These are phyloP conservation scores for Nothophytophthora sp. DNA, from an alignment of 352 stramenopile species.

Conservation along the genomic window DNA sequence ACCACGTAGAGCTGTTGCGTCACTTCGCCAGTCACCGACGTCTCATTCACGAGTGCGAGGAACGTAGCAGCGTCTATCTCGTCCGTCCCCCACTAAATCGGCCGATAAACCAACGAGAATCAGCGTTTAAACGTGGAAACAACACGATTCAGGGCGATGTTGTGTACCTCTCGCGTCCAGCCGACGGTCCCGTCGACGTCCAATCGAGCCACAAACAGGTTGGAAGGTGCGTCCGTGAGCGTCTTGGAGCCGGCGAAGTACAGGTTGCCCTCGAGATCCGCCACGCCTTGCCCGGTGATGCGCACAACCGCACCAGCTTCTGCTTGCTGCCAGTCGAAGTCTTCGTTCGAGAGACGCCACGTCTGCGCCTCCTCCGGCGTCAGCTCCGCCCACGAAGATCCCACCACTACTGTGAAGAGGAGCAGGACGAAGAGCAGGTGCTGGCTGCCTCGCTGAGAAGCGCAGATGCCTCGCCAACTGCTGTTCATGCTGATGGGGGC, in stretches of 20 bases:
- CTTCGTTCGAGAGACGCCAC: constrained; percentile 38
- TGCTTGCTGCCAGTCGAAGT: constrained; percentile 60
- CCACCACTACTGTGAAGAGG: no score
- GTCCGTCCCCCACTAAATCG: constrained; percentile 51
- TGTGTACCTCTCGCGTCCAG: constrained; percentile 60
- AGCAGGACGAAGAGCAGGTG: no score
- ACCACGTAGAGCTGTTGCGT: constrained; percentile 56
- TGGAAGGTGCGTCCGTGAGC: constrained; percentile 13
- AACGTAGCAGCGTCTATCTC: constrained; percentile 58
- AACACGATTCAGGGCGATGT: no score
- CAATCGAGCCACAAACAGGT: no score
- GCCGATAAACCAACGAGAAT: background rate
- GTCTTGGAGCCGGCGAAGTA: constrained; percentile 66
- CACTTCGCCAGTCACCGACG: constrained; percentile 1
- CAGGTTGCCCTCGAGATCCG: constrained; percentile 43
- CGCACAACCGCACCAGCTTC: constrained; percentile 32
- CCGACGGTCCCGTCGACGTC: constrained; percentile 36
- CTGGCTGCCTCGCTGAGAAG: no score
- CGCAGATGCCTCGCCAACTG: no score
- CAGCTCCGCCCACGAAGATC: constrained; percentile 19
- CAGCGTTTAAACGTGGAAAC: no score
- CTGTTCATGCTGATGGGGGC: no score
- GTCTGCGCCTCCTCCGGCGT: constrained; percentile 36
- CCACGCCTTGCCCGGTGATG: constrained; percentile 36
- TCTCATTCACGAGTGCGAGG: constrained; percentile 57